Conservation (phyloP, 176 grass and related monocot genomes). For the Cenchrus americanus region DNA sequence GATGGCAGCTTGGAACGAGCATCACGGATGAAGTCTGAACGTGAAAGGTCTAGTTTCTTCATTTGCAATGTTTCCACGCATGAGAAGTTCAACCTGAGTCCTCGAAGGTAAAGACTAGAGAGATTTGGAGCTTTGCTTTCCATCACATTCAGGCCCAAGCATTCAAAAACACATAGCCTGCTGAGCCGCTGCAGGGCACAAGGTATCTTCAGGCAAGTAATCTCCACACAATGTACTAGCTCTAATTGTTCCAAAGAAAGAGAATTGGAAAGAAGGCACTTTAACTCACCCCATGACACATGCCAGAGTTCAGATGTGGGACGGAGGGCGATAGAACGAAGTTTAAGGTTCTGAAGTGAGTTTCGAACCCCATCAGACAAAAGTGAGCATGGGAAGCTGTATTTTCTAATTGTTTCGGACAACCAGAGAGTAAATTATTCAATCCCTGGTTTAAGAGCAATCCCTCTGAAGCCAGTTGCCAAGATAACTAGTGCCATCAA, state of each 20-base stretch:
- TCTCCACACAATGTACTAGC: background rate
- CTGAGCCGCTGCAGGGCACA: background rate
- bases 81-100: background rate
- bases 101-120: background rate
- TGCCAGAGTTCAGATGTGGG: background rate
- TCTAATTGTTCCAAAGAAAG: conserved; percentile 2
- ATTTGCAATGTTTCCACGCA: conserved; percentile 10
- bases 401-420: background rate
- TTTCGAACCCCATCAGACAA: background rate
- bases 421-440: conserved; percentile 10
- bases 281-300: background rate
- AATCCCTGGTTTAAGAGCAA: conserved; percentile 30
- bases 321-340: background rate
- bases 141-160: background rate
- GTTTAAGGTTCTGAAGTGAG: background rate
- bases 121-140: conserved; percentile 42
- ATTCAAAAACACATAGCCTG: background rate
- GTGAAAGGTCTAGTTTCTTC: background rate
- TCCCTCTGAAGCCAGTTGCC: background rate
- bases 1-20: background rate
- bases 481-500: background rate
- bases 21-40: background rate
- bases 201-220: conserved; percentile 16
- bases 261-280: background rate
- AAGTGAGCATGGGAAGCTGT: conserved; percentile 25